Percentiles rank a stretch among this genome's conserved stretches.
These are phyloP conservation scores for Talaromyces liani DNA, from an alignment of 495 filamentous ascomycete species.

Conservation along the genomic window DNA sequence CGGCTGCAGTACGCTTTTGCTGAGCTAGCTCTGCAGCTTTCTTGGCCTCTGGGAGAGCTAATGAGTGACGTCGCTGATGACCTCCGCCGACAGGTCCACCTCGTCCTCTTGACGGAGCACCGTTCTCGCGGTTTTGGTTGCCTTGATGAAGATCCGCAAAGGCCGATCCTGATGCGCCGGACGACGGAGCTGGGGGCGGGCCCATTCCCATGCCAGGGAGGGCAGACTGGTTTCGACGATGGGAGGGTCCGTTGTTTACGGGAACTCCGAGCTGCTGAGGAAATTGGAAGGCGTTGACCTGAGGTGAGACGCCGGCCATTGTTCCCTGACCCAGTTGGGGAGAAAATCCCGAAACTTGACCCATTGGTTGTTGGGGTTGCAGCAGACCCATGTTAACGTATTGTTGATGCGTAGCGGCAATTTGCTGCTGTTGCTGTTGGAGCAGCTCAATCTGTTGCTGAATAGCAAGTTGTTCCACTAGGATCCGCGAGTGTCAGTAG, in stretches of 20 bases:
- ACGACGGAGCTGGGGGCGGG: constrained; percentile 86
- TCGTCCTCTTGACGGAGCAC: constrained; percentile 64
- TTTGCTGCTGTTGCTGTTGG: constrained; percentile 97
- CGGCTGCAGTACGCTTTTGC: constrained; percentile 88
- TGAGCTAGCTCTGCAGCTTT: constrained; percentile 95
- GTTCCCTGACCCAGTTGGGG: constrained; percentile 52
- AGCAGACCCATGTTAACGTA: constrained; percentile 97
- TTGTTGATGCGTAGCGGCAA: constrained; percentile 90
- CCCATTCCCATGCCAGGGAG: constrained; percentile 90
- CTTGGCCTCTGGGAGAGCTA: constrained; percentile 92
- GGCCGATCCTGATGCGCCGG: constrained; percentile 73
- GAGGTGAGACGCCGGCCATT: constrained; percentile 71
- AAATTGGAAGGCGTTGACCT: constrained; percentile 82
- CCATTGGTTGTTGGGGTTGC: constrained; percentile 70
- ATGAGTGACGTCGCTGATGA: constrained; percentile 89
- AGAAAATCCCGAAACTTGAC: constrained; percentile 59
- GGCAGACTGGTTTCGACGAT: constrained; percentile 97
- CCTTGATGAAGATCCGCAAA: constrained; percentile 71
- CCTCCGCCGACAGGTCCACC: constrained; percentile 68
- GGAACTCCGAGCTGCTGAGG: constrained; percentile 63
- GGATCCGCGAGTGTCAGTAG: neutral
- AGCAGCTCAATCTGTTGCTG: constrained; percentile 98
- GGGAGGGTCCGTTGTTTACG: constrained; percentile 72
- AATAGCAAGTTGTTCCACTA: constrained; percentile 97
- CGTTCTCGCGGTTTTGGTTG: constrained; percentile 62